These are phyloP conservation scores for Xylaria hypoxylon DNA, from an alignment of 2,329 filamentous ascomycete species.

Conservation along the genomic window DNA sequence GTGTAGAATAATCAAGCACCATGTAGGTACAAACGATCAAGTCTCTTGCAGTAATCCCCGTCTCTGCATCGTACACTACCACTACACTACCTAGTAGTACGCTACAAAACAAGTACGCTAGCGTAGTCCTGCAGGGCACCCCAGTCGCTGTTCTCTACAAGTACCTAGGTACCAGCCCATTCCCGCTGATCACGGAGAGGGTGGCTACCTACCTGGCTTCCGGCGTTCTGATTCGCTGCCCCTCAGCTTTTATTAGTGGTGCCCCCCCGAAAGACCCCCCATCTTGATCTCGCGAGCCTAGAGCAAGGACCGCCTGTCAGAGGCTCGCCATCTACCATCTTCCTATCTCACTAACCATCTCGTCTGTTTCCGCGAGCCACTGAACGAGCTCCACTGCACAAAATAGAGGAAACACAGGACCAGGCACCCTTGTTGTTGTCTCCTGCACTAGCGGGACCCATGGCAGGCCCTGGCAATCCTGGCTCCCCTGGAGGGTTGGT, in stretches of 20 bases:
- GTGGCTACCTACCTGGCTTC: conserved; percentile 38
- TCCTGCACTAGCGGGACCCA: conserved; percentile 40
- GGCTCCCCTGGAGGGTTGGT: conserved; percentile 28
- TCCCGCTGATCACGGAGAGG: conserved; percentile 49
- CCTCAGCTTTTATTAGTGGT: conserved; percentile 37
- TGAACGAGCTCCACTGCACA: conserved; percentile 16
- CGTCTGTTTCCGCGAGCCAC: conserved; percentile 31
- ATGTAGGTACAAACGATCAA: conserved; percentile 46
- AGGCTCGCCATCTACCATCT: conserved; percentile 19
- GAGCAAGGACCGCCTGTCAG: conserved; percentile 6
- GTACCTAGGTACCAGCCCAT: conserved; percentile 30
- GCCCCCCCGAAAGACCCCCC: conserved; percentile 37
- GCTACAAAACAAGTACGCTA: conserved; percentile 3
- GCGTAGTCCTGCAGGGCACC: conserved; percentile 44
- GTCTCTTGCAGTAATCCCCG: conserved; percentile 43
- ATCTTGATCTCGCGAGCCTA: conserved; percentile 47
- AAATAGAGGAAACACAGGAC: conserved; percentile 25
- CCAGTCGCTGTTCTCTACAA: conserved; percentile 46
- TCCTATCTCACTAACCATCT: conserved; percentile 33
- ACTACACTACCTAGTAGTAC: no score
- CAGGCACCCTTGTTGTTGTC: conserved; percentile 33
- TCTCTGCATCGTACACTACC: conserved; percentile 44
- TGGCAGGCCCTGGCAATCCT: conserved; percentile 38
- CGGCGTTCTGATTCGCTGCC: conserved; percentile 39
- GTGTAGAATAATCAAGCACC: conserved; percentile 34